Evolutionary conservation across 305 asterid species (phyloP).

Genomic region (Fraxinus xanthoxyloides): DNA sequence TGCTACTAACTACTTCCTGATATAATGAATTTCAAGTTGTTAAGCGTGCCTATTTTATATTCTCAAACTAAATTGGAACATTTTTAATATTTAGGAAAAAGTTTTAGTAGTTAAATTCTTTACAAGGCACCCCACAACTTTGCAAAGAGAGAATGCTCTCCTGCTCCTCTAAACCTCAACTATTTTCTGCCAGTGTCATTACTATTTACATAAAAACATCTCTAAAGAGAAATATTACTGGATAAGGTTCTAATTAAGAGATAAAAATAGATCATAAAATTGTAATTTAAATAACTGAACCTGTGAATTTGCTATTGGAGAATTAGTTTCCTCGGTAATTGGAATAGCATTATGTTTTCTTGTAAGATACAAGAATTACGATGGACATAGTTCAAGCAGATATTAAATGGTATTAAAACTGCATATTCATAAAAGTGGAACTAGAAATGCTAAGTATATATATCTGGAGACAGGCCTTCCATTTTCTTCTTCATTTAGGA

Average conservation of each 20-base stretch:
- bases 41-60: not conserved
- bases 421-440: not conserved
- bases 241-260: not conserved
- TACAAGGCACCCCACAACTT: not conserved
- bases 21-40: not conserved
- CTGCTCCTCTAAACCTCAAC: not conserved
- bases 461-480: not conserved
- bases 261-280: not conserved
- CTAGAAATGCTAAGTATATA: not conserved
- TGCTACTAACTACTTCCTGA: not conserved
- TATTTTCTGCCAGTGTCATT: not conserved
- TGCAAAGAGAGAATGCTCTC: not conserved
- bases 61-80: not conserved
- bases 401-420: not conserved
- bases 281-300: not conserved
- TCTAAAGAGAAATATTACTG: not conserved
- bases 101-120: not conserved
- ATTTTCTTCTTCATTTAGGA: not conserved
- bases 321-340: not conserved
- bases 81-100: not conserved
- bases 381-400: not conserved
- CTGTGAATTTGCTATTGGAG: not conserved
- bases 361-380: not conserved
- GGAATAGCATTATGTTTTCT: not conserved
- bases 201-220: not conserved